phyloP scores from a whole-genome alignment of 148 eudicot species.

The Cornus suecica region DNA sequence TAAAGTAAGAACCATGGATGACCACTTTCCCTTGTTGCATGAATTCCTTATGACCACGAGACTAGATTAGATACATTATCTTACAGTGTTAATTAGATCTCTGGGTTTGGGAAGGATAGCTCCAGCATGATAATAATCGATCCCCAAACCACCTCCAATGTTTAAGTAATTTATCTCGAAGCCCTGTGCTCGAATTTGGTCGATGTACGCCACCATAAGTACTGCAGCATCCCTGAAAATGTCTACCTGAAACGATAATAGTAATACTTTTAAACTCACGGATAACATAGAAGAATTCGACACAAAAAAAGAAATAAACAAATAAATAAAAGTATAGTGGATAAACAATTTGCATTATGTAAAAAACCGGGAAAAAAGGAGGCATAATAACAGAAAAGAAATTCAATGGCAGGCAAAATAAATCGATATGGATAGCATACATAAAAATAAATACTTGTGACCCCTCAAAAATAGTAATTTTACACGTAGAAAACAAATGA shows the following conservation, averaged over 20 bases:
- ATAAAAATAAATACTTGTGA: too few relatives aligned
- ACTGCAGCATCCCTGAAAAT: constrained; percentile 92
- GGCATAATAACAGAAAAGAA: neutral
- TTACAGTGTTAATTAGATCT: constrained; percentile 84
- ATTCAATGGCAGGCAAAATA: neutral
- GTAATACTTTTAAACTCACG: neutral
- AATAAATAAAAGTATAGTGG: neutral
- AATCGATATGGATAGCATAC: neutral
- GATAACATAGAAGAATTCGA: neutral
- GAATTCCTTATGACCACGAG: neutral
- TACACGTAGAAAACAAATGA: too few relatives aligned
- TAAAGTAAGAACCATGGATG: neutral
- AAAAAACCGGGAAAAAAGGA: neutral
- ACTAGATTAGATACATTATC: constrained; percentile 17
- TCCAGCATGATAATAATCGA: constrained; percentile 84
- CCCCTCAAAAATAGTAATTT: too few relatives aligned
- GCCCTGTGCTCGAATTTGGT: constrained; percentile 84
- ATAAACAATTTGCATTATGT: neutral
- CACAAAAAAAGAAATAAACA: neutral
- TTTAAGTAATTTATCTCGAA: constrained; percentile 82
- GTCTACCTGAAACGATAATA: constrained; percentile 57
- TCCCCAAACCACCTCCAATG: constrained; percentile 97
- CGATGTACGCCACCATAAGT: constrained; percentile 85
- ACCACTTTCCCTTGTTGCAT: neutral
- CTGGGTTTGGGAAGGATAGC: constrained; percentile 87